phyloP scores from a whole-genome alignment of 441 rosid species.

The Croton laevigatus region DNA sequence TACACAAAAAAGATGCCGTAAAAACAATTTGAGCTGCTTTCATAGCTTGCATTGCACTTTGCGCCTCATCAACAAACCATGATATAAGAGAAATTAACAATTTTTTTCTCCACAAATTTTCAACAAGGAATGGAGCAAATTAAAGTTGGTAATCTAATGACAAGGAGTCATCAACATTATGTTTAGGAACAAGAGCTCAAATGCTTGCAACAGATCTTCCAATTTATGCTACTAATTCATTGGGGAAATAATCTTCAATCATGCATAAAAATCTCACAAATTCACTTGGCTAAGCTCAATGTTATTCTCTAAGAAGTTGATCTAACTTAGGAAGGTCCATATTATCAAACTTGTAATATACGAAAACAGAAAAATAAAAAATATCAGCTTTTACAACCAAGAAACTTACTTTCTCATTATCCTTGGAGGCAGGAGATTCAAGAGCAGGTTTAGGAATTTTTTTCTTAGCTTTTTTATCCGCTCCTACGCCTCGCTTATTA shows the following conservation, averaged over 20 bases:
- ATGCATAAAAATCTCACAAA: neutral
- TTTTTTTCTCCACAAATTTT: no score
- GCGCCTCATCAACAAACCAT: no score
- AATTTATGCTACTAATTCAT: neutral
- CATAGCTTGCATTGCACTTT: no score
- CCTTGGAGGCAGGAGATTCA: slow-evolving; percentile 24
- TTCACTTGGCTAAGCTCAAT: neutral
- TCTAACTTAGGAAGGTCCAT: neutral
- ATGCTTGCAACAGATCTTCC: neutral
- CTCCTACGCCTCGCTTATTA: slow-evolving; percentile 81
- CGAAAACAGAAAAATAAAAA: neutral
- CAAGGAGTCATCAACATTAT: no score
- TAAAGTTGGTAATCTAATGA: no score
- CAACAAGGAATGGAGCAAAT: no score
- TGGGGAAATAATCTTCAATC: neutral
- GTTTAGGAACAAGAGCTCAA: neutral
- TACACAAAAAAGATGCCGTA: no score
- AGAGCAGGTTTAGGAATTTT: slow-evolving; percentile 27
- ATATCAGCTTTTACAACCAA: neutral
- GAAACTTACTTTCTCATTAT: slow-evolving; percentile 34
- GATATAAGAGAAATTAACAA: no score
- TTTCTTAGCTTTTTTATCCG: slow-evolving; percentile 41
- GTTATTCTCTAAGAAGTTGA: neutral
- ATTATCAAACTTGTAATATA: neutral
- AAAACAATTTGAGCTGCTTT: no score